Evolutionary conservation across 805 yeast genomes (phyloP), one percentile per base, ranked within the genome.

Genomic region (Lachancea dasiensis): DNA sequence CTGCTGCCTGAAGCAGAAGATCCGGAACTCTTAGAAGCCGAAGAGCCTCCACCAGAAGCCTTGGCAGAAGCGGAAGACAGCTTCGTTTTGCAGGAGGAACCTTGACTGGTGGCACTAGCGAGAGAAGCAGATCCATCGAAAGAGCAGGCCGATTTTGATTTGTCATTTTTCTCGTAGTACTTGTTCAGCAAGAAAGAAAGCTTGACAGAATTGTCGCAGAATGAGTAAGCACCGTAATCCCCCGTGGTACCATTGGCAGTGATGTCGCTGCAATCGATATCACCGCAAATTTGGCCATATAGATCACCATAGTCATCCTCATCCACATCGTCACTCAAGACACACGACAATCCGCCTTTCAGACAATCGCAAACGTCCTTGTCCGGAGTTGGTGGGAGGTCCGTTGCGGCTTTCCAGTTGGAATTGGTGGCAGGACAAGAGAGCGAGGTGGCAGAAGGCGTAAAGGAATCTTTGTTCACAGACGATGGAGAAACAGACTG

Each of bases 311-410:
- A 81, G 48, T 78, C 77, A 1, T 67, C 65, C 3, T 48, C 43
- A 39, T 62, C 66, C 41, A 78, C 80, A 44, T 61, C 64, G 17
- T 34, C 39, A 21, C 23, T 27, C 10, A 41, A 27, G 40, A 77
- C 79, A 71, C 87, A 81, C 10, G 56, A 37, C 47, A 73, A 63
- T 3, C 82, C 58, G 13, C 47, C 41, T 21, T 68, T 52, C 57
- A 78, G 61, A 65, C 87, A 81, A 42, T 70, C 64, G 67, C 86
- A 81, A 31, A 70, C 67, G 24, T 57, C 67, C 40, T 69, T 59
- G 47, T 79, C 70, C 38, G 87, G 87, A 34, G 83, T 77, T 58
- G 86, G 87, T 48, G 87, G 87, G 52, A 81, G 68, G 21, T 54
- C 59, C 16, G 77, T 65, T 16, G 75, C 56, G 33, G 85, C 86